These are phyloP conservation scores for Lasiosphaeria ovina DNA, from an alignment of 495 filamentous ascomycete genomes.

Conservation along the genomic window DNA sequence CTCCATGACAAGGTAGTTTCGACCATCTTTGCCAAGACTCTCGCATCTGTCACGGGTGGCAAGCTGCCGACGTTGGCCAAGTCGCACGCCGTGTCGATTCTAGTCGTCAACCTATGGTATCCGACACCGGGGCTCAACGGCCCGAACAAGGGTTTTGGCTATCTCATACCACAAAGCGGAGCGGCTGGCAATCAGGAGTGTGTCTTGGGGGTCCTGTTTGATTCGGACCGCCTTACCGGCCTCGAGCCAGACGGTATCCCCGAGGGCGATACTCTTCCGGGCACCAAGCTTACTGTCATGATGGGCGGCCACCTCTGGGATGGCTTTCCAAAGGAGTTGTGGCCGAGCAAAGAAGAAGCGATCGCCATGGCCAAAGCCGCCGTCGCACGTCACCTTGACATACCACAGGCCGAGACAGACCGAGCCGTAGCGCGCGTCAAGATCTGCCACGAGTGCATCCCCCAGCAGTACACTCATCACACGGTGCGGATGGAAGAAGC, in stretches of 20 bases:
- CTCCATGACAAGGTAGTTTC: conserved; percentile 67
- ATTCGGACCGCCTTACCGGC: conserved; percentile 60
- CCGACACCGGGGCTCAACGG: conserved; percentile 59
- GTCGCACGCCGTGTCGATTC: conserved; percentile 72
- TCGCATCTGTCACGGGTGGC: conserved; percentile 41
- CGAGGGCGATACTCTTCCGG: conserved; percentile 42
- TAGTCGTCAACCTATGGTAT: conserved; percentile 90
- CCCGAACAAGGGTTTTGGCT: conserved; percentile 73
- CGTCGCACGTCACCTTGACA: conserved; percentile 69
- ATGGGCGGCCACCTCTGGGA: conserved; percentile 94
- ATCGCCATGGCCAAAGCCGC: conserved; percentile 64
- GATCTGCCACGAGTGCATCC: conserved; percentile 77
- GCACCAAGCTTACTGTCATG: conserved; percentile 94
- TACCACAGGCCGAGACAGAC: conserved; percentile 46
- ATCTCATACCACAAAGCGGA: conserved; percentile 73
- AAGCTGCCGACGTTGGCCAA: conserved; percentile 50
- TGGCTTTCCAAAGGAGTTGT: conserved; percentile 43
- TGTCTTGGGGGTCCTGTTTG: conserved; percentile 89
- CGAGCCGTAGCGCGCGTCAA: conserved; percentile 56
- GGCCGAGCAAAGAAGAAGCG: conserved; percentile 62
- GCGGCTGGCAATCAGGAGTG: conserved; percentile 69
- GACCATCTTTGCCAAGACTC: conserved; percentile 57
- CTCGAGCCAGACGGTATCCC: conserved; percentile 6
- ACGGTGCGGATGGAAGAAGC: conserved; percentile 57
- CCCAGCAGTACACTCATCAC: conserved; percentile 85